Conservation (phyloP, 2,329 filamentous ascomycete genomes). For the Fusarium nematophilum region DNA sequence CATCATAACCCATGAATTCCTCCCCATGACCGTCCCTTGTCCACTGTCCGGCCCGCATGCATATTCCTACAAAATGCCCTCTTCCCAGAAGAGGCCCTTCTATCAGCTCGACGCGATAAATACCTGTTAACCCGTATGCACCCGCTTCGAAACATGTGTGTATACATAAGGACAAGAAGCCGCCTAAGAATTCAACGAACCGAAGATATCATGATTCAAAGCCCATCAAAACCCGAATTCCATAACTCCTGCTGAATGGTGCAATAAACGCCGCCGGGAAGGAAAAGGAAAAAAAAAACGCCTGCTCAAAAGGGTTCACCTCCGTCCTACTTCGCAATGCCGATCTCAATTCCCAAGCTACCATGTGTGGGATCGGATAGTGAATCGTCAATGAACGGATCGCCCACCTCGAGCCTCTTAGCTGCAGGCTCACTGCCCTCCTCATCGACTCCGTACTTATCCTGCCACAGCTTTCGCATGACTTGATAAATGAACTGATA, state of each 20-base stretch:
- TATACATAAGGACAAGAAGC: slow-evolving; percentile 1
- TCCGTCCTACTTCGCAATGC: slow-evolving; percentile 18
- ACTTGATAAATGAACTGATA: slow-evolving; percentile 91
- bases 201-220: slow-evolving; percentile 15
- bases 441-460: slow-evolving; percentile 64
- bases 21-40: slow-evolving; percentile 15
- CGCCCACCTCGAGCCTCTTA: slow-evolving; percentile 64
- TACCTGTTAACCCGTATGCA: slow-evolving; percentile 3
- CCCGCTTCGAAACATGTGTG: slow-evolving; percentile 9
- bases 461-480: slow-evolving; percentile 78
- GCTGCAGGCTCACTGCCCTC: slow-evolving; percentile 59
- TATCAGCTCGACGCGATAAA: slow-evolving; percentile 12
- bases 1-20: slow-evolving; percentile 28
- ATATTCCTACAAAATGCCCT: slow-evolving; percentile 28
- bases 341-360: slow-evolving; percentile 5
- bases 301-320: background rate
- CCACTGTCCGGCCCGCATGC: slow-evolving; percentile 26
- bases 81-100: slow-evolving; percentile 28
- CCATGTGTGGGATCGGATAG: slow-evolving; percentile 24
- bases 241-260: slow-evolving; percentile 12
- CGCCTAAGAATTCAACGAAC: slow-evolving; percentile 12
- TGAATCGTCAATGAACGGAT: slow-evolving; percentile 52
- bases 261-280: slow-evolving; percentile 22
- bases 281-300: no score
- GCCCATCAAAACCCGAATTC: slow-evolving; percentile 1